These are phyloP conservation scores for Suhomyces bolitotheri DNA, from an alignment of 1,139 yeast species.

Conservation along the genomic window DNA sequence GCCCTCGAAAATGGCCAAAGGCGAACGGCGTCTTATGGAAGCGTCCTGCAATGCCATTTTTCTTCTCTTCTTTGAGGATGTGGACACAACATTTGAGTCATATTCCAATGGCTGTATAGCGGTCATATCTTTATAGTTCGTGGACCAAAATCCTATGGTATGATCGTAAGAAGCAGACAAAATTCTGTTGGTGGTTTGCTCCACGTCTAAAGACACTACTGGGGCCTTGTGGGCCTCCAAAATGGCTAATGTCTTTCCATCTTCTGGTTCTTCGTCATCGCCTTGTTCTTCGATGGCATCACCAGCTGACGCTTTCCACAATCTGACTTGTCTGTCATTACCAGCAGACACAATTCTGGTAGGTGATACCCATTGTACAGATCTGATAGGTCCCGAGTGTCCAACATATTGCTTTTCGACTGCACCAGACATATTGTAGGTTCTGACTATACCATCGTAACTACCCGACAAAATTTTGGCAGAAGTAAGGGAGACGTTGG, in stretches of 20 bases:
- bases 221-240: slow-evolving; percentile 89
- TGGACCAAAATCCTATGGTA: slow-evolving; percentile 86
- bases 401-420: slow-evolving; percentile 82
- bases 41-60: slow-evolving; percentile 78
- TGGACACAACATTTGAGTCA: slow-evolving; percentile 54
- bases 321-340: slow-evolving; percentile 82
- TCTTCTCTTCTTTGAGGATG: slow-evolving; percentile 87
- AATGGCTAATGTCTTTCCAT: slow-evolving; percentile 77
- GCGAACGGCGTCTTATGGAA: slow-evolving; percentile 75
- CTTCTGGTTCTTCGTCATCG: slow-evolving; percentile 56
- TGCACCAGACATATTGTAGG: slow-evolving; percentile 83
- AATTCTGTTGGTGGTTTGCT: slow-evolving; percentile 53
- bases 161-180: slow-evolving; percentile 85
- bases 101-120: slow-evolving; percentile 61
- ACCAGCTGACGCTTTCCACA: slow-evolving; percentile 75
- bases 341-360: slow-evolving; percentile 83
- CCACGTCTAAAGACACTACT: slow-evolving; percentile 72
- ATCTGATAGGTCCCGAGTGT: slow-evolving; percentile 81
- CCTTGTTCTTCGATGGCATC: slow-evolving; percentile 44
- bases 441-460: slow-evolving; percentile 90
- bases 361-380: slow-evolving; percentile 75
- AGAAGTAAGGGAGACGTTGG: slow-evolving; percentile 29
- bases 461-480: slow-evolving; percentile 81
- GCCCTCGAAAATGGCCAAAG: slow-evolving; percentile 73
- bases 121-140: slow-evolving; percentile 82